A percentile compares a stretch with the other conserved stretches of the same genome.
Conservation (phyloP, 768 basidiomycete genomes). For the Pleurotus eryngii region DNA sequence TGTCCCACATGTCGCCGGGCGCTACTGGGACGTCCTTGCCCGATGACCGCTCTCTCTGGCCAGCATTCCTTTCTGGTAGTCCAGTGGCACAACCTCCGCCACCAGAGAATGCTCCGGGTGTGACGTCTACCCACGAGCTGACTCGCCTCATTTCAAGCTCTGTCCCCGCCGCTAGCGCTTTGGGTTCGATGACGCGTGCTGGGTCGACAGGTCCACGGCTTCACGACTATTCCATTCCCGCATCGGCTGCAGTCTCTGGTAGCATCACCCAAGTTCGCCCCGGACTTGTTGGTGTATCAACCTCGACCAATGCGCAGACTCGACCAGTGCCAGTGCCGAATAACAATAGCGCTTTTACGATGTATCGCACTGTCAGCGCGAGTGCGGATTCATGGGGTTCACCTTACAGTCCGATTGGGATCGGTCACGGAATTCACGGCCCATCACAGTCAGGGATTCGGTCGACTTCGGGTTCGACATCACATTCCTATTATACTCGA, state of each 20-base stretch:
- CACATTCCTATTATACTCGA: constrained; percentile 22
- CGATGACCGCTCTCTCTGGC: constrained; percentile 93
- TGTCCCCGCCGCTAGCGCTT: constrained; percentile 38
- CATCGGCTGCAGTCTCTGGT: constrained; percentile 29
- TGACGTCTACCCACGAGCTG: constrained; percentile 7
- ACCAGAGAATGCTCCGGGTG: constrained; percentile 12
- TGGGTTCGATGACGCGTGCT: constrained; percentile 20
- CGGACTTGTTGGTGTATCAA: constrained; percentile 43
- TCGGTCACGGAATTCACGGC: constrained; percentile 24
- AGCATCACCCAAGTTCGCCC: constrained; percentile 59
- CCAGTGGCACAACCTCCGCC: constrained; percentile 49
- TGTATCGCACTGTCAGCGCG: constrained; percentile 22
- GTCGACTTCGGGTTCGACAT: constrained; percentile 12
- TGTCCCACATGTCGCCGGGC: constrained; percentile 77
- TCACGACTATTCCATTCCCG: constrained; percentile 60
- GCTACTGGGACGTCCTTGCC: constrained; percentile 76
- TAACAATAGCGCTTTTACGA: constrained; percentile 5
- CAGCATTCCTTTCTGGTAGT: constrained; percentile 74
- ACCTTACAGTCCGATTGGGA: constrained; percentile 9
- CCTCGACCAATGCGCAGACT: constrained; percentile 12
- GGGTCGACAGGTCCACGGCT: constrained; percentile 53
- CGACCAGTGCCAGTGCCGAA: constrained; percentile 5
- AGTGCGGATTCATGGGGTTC: constrained; percentile 29
- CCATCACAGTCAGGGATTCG: too few relatives aligned
- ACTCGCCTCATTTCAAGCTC: constrained; percentile 45